phyloP scores from a whole-genome alignment of 2,329 filamentous ascomycete genomes.

The Xylariaceae sp. region DNA sequence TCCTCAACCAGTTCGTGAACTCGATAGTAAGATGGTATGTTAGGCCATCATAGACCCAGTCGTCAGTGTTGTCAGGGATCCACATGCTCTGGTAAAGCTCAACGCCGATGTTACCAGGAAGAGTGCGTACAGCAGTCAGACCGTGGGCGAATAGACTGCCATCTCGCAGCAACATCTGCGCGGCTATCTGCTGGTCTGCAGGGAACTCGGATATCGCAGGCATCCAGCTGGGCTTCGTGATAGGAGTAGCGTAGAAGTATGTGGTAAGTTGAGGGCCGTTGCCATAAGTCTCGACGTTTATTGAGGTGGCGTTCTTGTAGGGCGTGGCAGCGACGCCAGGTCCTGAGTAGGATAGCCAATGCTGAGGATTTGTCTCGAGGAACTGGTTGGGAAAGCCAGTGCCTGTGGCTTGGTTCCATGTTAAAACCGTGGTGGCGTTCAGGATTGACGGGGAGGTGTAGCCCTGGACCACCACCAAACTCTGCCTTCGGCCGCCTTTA shows the following conservation, averaged over 20 bases:
- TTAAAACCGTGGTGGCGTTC: conserved; percentile 2
- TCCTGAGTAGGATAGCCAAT: conserved; percentile 3
- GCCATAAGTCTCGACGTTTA: conserved; percentile 7
- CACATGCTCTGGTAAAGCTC: conserved; percentile 10
- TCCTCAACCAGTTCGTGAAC: conserved; percentile 8
- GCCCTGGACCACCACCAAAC: conserved; percentile 1
- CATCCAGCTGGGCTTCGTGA: not conserved
- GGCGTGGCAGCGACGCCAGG: too few species aligned
- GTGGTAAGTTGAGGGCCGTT: conserved; percentile 5
- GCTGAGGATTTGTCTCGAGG: conserved; percentile 4
- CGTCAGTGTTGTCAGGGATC: conserved; percentile 4
- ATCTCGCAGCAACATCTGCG: conserved; percentile 3
- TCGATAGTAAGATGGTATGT: conserved; percentile 5
- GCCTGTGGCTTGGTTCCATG: conserved; percentile 1
- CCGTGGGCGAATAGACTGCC: conserved; percentile 6
- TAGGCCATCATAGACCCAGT: not conserved
- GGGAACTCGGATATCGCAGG: conserved; percentile 2
- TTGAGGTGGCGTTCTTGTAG: too few species aligned
- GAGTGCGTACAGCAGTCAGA: conserved; percentile 2
- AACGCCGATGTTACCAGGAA: conserved; percentile 3
- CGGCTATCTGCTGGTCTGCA: not conserved
- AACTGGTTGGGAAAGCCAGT: conserved; percentile 7
- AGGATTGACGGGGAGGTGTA: not conserved
- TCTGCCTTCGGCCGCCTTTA: not conserved
- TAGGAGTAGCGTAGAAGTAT: not conserved